Conservation (phyloP, 345 rosid species). For the Corchorus olitorius region DNA sequence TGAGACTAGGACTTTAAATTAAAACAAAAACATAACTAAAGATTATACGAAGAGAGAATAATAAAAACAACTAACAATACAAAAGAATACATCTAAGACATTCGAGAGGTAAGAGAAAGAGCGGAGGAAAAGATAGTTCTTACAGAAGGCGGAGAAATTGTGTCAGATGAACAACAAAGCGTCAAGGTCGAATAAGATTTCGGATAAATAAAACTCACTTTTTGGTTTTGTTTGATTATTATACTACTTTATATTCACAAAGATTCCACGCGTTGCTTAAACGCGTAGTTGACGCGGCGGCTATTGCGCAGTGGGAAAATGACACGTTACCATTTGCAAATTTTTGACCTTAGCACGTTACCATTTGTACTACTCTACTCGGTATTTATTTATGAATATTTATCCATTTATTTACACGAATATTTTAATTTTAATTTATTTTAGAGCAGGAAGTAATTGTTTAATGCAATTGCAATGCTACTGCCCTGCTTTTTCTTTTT, state of each 20-base stretch:
- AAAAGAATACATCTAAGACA: no score
- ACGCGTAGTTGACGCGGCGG: background rate
- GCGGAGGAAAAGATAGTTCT: background rate
- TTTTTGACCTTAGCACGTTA: no score
- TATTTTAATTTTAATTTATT: no score
- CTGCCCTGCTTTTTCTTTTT: no score
- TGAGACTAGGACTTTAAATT: no score
- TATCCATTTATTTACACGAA: no score
- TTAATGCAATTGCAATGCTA: no score
- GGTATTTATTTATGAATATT: no score
- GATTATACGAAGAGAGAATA: background rate
- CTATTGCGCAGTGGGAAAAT: background rate
- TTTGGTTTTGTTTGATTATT: no score
- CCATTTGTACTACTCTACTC: no score
- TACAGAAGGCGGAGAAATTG: background rate
- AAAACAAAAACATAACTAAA: background rate
- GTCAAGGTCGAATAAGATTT: background rate
- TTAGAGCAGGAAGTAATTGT: no score
- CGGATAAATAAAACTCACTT: no score
- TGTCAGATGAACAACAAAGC: background rate
- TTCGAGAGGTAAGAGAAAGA: background rate
- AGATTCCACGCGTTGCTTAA: slow-evolving; percentile 13
- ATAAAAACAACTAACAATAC: background rate
- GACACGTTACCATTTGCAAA: background rate
- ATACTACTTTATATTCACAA: background rate